Evolutionary conservation across 1,284 basidiomycete species (phyloP), one percentile per base, ranked within the genome.

Genomic region (Pascua sp.): DNA sequence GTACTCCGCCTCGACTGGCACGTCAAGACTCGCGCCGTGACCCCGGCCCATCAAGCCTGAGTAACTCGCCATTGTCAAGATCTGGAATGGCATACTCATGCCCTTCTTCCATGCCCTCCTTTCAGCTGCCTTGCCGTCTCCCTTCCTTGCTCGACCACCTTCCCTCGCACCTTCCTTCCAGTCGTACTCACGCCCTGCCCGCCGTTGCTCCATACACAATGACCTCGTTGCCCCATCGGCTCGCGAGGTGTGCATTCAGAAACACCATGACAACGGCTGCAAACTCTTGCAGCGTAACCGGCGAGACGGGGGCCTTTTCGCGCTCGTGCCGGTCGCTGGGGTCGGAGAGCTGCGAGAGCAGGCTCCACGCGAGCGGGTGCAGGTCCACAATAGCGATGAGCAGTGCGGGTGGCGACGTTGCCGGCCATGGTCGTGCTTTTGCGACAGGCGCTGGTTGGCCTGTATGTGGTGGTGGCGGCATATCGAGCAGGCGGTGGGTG

Each of bases 191-290:
- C 82, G 63, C 60, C 86, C 86, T 89, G 70, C 88, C 88, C 7
- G 86, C 86, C 4, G 88, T 82, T 8, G 91, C 92, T 8, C 86
- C 94, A 72, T 93, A 96, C 46, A 98, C 88, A 5, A 92, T 89
- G 15, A 98, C 81, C 8, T 89, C 86, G 73, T 98, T 99, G 68
- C 94, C 91, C 79, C 94, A 89, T 62, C 88, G 85, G 65, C 87
- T 84, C 0, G 93, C 92, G 57, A 95, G 83, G 77, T 98, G 93
- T 1, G 92, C 85, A 68, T 98, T 98, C 65, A 95, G 80, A 68
- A 97, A 96, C 18, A 91, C 87, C 58, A 96, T 83, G 12, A 96
- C 80, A 64, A 91, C 88, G 0, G 87, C 84, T 51, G 92, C 79
- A 75, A 92, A 92, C 2, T 82, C 71, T 24, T 81, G 73, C 32